These are phyloP conservation scores for Phytophthora hybrid DNA, from an alignment of 352 stramenopile species.

Conservation along the genomic window DNA sequence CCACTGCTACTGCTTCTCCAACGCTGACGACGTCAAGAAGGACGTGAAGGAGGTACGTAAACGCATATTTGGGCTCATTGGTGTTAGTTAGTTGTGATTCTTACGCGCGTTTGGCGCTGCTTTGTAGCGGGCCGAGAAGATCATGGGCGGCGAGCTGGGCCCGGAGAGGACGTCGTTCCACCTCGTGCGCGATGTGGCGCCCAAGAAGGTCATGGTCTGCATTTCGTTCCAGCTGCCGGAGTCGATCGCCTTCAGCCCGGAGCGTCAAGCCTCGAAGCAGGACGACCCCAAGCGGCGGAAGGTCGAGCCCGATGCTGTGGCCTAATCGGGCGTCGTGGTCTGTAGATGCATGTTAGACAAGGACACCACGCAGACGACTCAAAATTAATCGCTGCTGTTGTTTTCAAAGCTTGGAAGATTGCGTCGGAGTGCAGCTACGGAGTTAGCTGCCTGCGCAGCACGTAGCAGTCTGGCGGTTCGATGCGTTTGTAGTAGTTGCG, in stretches of 20 bases:
- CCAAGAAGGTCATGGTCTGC: constrained; percentile 98
- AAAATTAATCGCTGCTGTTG: constrained; percentile 23
- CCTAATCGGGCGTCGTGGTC: too few relatives aligned
- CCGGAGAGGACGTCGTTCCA: constrained; percentile 66
- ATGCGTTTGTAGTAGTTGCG: constrained; percentile 96
- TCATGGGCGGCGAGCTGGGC: constrained; percentile 72
- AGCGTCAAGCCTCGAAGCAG: constrained; percentile 48
- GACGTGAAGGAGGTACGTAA: constrained; percentile 71
- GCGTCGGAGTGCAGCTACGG: constrained; percentile 10
- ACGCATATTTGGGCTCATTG: background rate
- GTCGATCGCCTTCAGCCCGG: constrained; percentile 65
- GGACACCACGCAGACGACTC: background rate
- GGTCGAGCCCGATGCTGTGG: constrained; percentile 29
- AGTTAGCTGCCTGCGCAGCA: constrained; percentile 79
- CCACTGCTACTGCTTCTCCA: constrained; percentile 97
- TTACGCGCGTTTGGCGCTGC: constrained; percentile 13
- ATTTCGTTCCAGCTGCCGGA: constrained; percentile 94
- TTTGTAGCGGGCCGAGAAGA: constrained; percentile 66
- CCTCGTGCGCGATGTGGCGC: constrained; percentile 95
- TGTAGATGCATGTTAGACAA: constrained; percentile 23
- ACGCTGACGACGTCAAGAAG: constrained; percentile 71
- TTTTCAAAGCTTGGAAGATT: constrained; percentile 2
- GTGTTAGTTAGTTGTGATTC: constrained; percentile 1
- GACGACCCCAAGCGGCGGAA: constrained; percentile 64
- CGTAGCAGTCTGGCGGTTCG: constrained; percentile 93